Percentiles rank a stretch among this genome's conserved stretches.
Conservation (phyloP, 192 early-diverging fungal species). For the Coemansia guatemalensis region DNA sequence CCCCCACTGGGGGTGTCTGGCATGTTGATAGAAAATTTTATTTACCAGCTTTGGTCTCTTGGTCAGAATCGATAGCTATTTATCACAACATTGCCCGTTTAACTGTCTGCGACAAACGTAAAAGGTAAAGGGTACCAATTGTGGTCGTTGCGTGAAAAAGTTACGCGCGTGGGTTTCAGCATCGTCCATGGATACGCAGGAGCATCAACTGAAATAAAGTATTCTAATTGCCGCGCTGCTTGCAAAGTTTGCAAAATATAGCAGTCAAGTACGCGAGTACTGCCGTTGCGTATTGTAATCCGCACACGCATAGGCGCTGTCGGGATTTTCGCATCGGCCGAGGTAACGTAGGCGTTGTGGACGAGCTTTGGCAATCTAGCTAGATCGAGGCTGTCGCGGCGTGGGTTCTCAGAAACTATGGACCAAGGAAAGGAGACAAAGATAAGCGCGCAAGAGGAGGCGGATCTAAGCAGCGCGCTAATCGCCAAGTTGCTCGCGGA, state of each 20-base stretch:
- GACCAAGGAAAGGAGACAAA: background rate
- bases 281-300: background rate
- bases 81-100: background rate
- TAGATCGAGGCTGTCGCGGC: background rate
- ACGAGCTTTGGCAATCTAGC: background rate
- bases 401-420: background rate
- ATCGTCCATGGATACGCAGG: background rate
- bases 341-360: background rate
- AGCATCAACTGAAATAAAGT: background rate
- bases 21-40: background rate
- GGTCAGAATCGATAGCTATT: constrained; percentile 3
- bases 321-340: background rate
- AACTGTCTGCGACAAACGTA: background rate
- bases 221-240: background rate
- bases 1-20: too few species aligned
- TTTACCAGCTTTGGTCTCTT: constrained; percentile 17
- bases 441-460: constrained; percentile 72
- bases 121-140: background rate
- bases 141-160: background rate
- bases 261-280: background rate
- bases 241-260: background rate
- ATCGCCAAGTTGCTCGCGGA: constrained; percentile 78
- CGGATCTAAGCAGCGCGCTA: constrained; percentile 75
- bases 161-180: background rate
- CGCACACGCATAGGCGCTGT: background rate